Percentiles rank a stretch among this genome's conserved stretches.
Evolutionary conservation across 73 alveolate genomes (phyloP).

Genomic region (Paramecium sexaurelia): DNA sequence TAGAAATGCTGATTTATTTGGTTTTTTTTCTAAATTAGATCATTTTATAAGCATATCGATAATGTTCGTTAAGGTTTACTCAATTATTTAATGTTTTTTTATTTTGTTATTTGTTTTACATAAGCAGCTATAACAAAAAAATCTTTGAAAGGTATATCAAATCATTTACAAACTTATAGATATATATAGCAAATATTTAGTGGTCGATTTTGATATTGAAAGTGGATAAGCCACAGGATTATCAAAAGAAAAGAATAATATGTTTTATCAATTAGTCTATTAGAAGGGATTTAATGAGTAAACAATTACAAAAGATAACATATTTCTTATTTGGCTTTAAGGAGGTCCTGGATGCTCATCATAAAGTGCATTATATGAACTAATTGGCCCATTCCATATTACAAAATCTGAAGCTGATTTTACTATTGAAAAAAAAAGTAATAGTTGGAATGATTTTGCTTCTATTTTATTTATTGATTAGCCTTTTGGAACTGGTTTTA

Average conservation of each 20-base stretch:
- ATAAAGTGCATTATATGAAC: conserved; percentile 77
- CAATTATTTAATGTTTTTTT: background rate
- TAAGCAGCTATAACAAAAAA: background rate
- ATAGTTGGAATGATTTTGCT: conserved; percentile 73
- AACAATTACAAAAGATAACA: background rate
- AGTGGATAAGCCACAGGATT: background rate
- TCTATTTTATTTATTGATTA: conserved; percentile 85
- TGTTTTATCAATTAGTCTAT: conserved; percentile 10
- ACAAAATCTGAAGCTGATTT: conserved; percentile 11
- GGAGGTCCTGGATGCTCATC: conserved; percentile 98
- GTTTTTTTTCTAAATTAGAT: too few species aligned
- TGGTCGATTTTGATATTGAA: background rate
- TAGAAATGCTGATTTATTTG: too few species aligned
- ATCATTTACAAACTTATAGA: background rate
- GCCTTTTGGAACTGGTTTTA: conserved; percentile 89
- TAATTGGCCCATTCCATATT: conserved; percentile 83
- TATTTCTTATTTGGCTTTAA: conserved; percentile 80
- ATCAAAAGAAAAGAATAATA: background rate
- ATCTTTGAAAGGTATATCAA: background rate
- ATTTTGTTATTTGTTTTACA: background rate
- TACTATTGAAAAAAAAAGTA: conserved; percentile 42
- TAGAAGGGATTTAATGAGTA: background rate
- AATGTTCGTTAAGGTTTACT: background rate
- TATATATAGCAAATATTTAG: background rate
- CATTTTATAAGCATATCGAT: background rate